phyloP scores from a whole-genome alignment of 805 yeast genomes.

The Yamadazyma takamatsuzukensis region DNA sequence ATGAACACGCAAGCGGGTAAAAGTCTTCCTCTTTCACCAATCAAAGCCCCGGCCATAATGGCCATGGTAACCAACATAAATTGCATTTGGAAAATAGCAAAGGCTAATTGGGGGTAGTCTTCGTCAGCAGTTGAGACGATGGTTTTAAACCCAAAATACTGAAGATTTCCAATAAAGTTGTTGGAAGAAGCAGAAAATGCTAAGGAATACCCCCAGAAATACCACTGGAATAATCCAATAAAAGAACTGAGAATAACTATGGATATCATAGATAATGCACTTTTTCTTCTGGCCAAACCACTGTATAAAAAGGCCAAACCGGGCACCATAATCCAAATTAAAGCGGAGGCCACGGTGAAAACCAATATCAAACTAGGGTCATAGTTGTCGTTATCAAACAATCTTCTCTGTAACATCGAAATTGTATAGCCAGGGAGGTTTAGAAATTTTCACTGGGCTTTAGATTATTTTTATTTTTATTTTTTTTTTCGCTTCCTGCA shows the following conservation, averaged over 20 bases:
- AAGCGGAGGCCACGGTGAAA: slow-evolving; percentile 57
- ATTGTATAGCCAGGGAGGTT: too few species aligned
- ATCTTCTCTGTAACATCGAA: slow-evolving; percentile 22
- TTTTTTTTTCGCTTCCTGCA: not conserved
- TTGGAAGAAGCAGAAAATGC: slow-evolving; percentile 83
- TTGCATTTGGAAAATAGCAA: slow-evolving; percentile 86
- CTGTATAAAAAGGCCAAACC: slow-evolving; percentile 91
- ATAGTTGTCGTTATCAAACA: slow-evolving; percentile 34
- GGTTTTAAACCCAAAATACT: slow-evolving; percentile 76
- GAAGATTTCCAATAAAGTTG: slow-evolving; percentile 83
- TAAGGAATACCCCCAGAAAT: slow-evolving; percentile 96
- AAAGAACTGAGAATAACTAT: slow-evolving; percentile 68
- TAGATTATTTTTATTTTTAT: too few species aligned
- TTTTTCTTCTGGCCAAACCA: slow-evolving; percentile 85
- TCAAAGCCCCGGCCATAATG: slow-evolving; percentile 82
- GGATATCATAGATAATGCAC: slow-evolving; percentile 86
- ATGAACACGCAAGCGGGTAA: slow-evolving; percentile 79
- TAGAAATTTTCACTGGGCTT: too few species aligned
- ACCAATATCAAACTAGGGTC: slow-evolving; percentile 29
- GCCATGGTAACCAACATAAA: slow-evolving; percentile 89
- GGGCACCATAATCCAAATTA: slow-evolving; percentile 90
- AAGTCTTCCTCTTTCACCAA: slow-evolving; percentile 87
- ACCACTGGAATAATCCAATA: slow-evolving; percentile 86
- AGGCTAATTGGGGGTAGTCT: slow-evolving; percentile 77
- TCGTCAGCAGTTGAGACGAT: slow-evolving; percentile 48